These are phyloP conservation scores for Alternaria sp. DNA, from an alignment of 2,329 filamentous ascomycete species.

Conservation along the genomic window DNA sequence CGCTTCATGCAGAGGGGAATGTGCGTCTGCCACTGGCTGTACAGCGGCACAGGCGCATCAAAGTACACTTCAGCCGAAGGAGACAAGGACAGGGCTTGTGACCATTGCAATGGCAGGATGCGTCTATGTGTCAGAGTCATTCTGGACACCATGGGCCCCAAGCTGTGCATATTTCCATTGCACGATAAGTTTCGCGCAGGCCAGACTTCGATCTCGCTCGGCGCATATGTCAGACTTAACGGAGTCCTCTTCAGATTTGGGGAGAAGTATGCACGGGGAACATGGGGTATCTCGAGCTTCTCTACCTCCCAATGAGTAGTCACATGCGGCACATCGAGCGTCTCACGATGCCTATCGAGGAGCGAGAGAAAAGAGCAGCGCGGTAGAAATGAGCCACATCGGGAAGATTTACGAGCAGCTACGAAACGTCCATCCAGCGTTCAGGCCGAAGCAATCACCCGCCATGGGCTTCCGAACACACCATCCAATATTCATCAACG, in stretches of 20 bases:
- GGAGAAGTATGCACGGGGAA: background rate
- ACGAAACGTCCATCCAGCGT: background rate
- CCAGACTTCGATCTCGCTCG: background rate
- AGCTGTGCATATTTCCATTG: background rate
- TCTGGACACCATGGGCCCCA: background rate
- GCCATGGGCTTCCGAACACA: background rate
- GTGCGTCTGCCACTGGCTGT: background rate
- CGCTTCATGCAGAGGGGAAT: background rate
- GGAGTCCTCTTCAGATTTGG: background rate
- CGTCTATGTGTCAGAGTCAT: background rate
- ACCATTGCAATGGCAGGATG: background rate
- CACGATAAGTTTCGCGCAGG: background rate
- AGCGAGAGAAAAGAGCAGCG: background rate
- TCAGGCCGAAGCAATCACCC: background rate
- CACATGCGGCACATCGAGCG: background rate
- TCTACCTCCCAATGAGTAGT: background rate
- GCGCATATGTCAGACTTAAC: background rate
- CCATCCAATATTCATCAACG: background rate
- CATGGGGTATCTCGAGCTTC: background rate
- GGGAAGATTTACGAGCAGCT: background rate
- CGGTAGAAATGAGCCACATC: background rate
- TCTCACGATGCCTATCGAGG: background rate
- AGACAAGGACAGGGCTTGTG: background rate
- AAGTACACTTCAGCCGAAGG: background rate
- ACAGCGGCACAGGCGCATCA: background rate